These are phyloP conservation scores for Zoysia pacifica DNA, from an alignment of 176 grass and related monocot species.

Conservation along the genomic window DNA sequence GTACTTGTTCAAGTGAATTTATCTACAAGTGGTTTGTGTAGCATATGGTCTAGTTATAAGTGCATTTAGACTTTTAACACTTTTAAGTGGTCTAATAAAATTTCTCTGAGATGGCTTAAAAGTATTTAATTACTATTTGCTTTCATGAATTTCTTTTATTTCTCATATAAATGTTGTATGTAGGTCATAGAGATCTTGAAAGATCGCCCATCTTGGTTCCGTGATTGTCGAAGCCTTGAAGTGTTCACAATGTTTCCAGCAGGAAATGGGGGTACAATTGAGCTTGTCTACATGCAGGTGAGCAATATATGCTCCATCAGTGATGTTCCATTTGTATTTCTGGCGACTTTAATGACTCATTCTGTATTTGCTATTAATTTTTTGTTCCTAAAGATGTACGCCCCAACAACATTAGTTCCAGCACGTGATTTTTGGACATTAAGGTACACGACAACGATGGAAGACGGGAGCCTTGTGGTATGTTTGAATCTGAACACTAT, in stretches of 20 bases:
- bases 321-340: constrained; percentile 10
- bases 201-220: constrained; percentile 91
- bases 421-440: constrained; percentile 98
- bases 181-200: constrained; percentile 93
- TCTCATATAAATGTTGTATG: constrained; percentile 38
- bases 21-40: constrained; percentile 27
- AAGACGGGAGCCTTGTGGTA: constrained; percentile 99
- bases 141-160: neutral
- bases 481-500: constrained; percentile 34
- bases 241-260: constrained; percentile 82
- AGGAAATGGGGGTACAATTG: constrained; percentile 92
- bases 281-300: constrained; percentile 96
- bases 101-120: neutral
- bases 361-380: neutral
- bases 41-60: constrained; percentile 9
- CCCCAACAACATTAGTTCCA: constrained; percentile 95
- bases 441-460: constrained; percentile 79
- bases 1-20: neutral
- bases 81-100: neutral
- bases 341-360: neutral
- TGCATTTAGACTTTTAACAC: neutral
- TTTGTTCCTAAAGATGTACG: constrained; percentile 68
- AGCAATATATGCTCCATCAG: neutral
- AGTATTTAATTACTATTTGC: neutral
- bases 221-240: constrained; percentile 91